Percentiles rank a stretch among this genome's conserved stretches.
Evolutionary conservation across 306 rosid species (phyloP).

Genomic region (Trifolium pratense): DNA sequence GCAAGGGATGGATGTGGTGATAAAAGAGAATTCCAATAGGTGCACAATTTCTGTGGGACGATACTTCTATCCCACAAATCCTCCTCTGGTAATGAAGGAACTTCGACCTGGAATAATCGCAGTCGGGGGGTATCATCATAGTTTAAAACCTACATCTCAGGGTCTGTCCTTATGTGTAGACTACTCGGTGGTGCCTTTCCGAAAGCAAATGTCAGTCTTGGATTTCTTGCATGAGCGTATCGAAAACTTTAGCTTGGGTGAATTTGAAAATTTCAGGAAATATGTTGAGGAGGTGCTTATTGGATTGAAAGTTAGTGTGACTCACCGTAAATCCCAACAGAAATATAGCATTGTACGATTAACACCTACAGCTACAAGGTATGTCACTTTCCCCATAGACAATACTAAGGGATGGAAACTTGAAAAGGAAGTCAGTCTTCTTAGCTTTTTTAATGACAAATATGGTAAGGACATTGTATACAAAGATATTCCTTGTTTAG

Average conservation of each 20-base stretch:
- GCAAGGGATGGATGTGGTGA: slow-evolving; percentile 76
- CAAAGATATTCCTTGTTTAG: slow-evolving; percentile 73
- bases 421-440: slow-evolving; percentile 45
- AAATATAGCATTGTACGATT: slow-evolving; percentile 55
- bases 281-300: slow-evolving; percentile 45
- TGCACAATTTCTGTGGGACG: slow-evolving; percentile 62
- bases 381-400: slow-evolving; percentile 52
- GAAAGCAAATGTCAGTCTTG: slow-evolving; percentile 56
- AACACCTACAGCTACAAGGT: slow-evolving; percentile 45
- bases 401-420: slow-evolving; percentile 47
- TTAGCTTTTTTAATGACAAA: slow-evolving; percentile 62
- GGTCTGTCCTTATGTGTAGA: slow-evolving; percentile 71
- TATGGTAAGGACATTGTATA: slow-evolving; percentile 54
- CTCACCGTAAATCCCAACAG: slow-evolving; percentile 65
- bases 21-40: slow-evolving; percentile 73
- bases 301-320: slow-evolving; percentile 68
- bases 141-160: slow-evolving; percentile 65
- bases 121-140: slow-evolving; percentile 61
- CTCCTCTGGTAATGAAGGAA: slow-evolving; percentile 46
- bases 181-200: slow-evolving; percentile 77
- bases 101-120: slow-evolving; percentile 60
- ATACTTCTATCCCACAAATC: slow-evolving; percentile 55
- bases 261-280: slow-evolving; percentile 48
- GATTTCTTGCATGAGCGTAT: slow-evolving; percentile 58
- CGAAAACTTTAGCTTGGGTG: slow-evolving; percentile 41